Evolutionary conservation across 2,329 filamentous ascomycete species (phyloP).

Genomic region (Macrophomina phaseolina): DNA sequence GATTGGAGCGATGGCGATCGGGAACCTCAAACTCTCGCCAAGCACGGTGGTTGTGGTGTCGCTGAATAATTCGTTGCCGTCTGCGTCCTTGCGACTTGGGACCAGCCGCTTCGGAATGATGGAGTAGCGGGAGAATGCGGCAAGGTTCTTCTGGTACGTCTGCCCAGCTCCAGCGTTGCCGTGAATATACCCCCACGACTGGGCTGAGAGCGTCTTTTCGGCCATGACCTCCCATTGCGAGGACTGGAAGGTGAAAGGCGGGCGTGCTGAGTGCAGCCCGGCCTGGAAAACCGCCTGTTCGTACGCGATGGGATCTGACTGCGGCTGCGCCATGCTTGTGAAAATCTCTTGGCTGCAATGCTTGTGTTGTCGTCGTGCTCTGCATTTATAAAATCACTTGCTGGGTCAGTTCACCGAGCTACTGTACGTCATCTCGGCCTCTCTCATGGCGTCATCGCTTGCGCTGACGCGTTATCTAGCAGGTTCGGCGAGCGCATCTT

Average conservation of each 20-base stretch:
- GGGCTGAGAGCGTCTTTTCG: slow-evolving; percentile 36
- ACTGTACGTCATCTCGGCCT: background rate
- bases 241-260: slow-evolving; percentile 43
- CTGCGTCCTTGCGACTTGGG: slow-evolving; percentile 4
- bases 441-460: slow-evolving; percentile 10
- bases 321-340: background rate
- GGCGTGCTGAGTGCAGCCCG: slow-evolving; percentile 41
- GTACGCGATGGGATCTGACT: slow-evolving; percentile 30
- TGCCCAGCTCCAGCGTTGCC: slow-evolving; percentile 42
- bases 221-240: slow-evolving; percentile 37
- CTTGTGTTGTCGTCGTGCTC: background rate
- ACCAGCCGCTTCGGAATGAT: slow-evolving; percentile 33
- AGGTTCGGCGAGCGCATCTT: background rate
- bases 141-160: slow-evolving; percentile 39
- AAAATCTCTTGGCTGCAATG: background rate
- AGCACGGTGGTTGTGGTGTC: slow-evolving; percentile 35
- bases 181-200: slow-evolving; percentile 42
- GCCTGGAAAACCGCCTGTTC: slow-evolving; percentile 40
- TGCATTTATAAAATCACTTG: background rate
- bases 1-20: slow-evolving; percentile 63
- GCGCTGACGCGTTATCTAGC: background rate
- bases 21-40: slow-evolving; percentile 33
- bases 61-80: slow-evolving; percentile 6
- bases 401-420: background rate
- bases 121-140: slow-evolving; percentile 35